Percentiles rank a stretch among this genome's conserved stretches.
phyloP scores from a whole-genome alignment of 2,329 filamentous ascomycete species.

The Allantophomopsis lycopodina region DNA sequence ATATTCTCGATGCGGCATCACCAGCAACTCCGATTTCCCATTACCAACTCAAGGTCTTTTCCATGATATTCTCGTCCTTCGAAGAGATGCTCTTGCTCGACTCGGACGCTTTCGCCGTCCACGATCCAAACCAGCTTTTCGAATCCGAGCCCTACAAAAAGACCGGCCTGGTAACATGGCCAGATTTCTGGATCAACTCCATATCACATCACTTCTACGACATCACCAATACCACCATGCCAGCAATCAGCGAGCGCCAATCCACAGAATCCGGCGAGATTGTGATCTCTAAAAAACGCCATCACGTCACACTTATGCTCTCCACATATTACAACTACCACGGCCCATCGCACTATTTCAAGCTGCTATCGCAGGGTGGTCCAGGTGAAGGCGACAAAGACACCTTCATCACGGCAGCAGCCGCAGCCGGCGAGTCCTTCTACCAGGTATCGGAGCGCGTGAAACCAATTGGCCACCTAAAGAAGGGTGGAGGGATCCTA shows the following conservation, averaged over 20 bases:
- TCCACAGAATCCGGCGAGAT: slow-evolving; percentile 30
- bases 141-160: slow-evolving; percentile 23
- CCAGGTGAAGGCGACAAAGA: slow-evolving; percentile 35
- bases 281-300: slow-evolving; percentile 26
- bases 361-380: slow-evolving; percentile 29
- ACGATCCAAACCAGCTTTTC: slow-evolving; percentile 26
- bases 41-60: slow-evolving; percentile 32
- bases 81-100: slow-evolving; percentile 33
- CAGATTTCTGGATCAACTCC: slow-evolving; percentile 29
- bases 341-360: slow-evolving; percentile 29
- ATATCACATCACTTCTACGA: slow-evolving; percentile 22
- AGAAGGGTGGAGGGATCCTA: background rate
- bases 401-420: slow-evolving; percentile 30
- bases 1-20: slow-evolving; percentile 21
- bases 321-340: slow-evolving; percentile 33
- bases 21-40: slow-evolving; percentile 20
- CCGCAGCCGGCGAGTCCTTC: slow-evolving; percentile 22
- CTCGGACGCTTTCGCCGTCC: slow-evolving; percentile 29
- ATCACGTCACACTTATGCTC: slow-evolving; percentile 26
- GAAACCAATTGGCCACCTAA: background rate
- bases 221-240: slow-evolving; percentile 22
- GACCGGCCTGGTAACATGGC: slow-evolving; percentile 28
- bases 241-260: slow-evolving; percentile 10
- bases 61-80: slow-evolving; percentile 33
- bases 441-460: slow-evolving; percentile 21